Evolutionary conservation across 108 stramenopile species (phyloP), one percentile per base, ranked within the genome.

Genomic region (Discostella stelligeroides): DNA sequence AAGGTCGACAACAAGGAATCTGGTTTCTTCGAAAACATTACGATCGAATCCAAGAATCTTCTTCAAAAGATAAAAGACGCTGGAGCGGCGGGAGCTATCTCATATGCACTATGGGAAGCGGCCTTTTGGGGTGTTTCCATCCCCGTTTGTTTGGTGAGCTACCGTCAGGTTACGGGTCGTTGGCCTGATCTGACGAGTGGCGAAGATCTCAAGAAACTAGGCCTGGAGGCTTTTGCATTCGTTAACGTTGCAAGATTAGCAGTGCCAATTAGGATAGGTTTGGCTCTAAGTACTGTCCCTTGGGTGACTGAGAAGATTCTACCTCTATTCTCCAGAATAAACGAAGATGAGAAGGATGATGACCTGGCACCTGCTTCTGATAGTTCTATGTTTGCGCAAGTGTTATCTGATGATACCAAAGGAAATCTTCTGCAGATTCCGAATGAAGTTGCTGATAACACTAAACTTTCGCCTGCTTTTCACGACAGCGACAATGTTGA

Each of bases 81-180:
- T 25, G 92, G 92, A 24, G 70, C 68, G 14, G 89, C 92, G 30
- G 92, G 92, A 38, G 76, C 87, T 15, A 84, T 93, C 42, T 85
- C 83, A 4, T 94, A 88, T 54, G 85, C 87, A 1, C 53, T 82
- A 0, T 94, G 92, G 92, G 92, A 94, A 71, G 62, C 83, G 29
- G 92, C 58, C 4, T 76, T 76, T 38, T 76, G 75, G 75, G 47
- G 25, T 45, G 24, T 60, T 40, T 46, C 57, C 24, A 18, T 76
- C 37, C 75, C 75, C 21, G 58, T 69, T 23, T 58, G 57, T 49
- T 54, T 64, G 34, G 18, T 62, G 0, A 67, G 57, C 25, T 69
- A 45, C 60, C 40, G 60, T 55, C 53, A 66, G 20, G n/a, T 43
- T 15, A 75, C 68, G 20, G 80, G 80, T 1, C 69, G 70, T 42